phyloP scores from a whole-genome alignment of 1,139 yeast genomes.

The Blastobotrys capitulatus region DNA sequence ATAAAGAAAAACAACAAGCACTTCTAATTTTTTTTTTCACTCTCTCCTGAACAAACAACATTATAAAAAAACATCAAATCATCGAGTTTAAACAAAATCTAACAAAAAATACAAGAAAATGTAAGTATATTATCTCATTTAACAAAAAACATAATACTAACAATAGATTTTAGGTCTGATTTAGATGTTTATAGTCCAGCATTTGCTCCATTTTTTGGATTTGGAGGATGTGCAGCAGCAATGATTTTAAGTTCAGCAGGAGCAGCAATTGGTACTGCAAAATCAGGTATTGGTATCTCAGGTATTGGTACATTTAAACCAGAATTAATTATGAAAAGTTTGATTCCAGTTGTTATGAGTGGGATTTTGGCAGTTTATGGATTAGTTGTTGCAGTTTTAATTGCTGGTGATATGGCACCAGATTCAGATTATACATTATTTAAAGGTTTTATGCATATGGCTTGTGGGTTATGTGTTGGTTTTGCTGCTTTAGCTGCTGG shows the following conservation, averaged over 20 bases:
- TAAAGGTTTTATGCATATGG: constrained; percentile 97
- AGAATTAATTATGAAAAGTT: constrained; percentile 31
- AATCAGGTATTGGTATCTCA: constrained; percentile 97
- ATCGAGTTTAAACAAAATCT: no score
- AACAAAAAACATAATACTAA: no score
- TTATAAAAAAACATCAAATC: no score
- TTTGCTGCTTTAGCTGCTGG: constrained; percentile 97
- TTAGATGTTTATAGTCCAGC: constrained; percentile 65
- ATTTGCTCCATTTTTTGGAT: constrained; percentile 92
- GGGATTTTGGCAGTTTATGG: constrained; percentile 99
- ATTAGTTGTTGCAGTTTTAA: constrained; percentile 91
- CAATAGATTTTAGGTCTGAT: constrained; percentile 25
- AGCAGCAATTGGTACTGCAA: constrained; percentile 98
- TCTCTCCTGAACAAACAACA: no score
- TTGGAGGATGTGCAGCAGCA: constrained; percentile 93
- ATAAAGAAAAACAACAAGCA: no score
- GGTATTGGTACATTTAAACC: constrained; percentile 76
- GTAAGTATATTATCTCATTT: no score
- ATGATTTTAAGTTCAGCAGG: constrained; percentile 89
- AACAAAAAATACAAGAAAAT: no score
- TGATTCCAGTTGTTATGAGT: constrained; percentile 94
- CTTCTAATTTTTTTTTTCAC: no score
- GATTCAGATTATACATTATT: constrained; percentile 88
- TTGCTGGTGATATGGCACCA: constrained; percentile 65
- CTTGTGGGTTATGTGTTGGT: constrained; percentile 98